Evolutionary conservation across 129 eudicot species (phyloP), one percentile per base, ranked within the genome.

Genomic region (Heracleum sosnowskyi): DNA sequence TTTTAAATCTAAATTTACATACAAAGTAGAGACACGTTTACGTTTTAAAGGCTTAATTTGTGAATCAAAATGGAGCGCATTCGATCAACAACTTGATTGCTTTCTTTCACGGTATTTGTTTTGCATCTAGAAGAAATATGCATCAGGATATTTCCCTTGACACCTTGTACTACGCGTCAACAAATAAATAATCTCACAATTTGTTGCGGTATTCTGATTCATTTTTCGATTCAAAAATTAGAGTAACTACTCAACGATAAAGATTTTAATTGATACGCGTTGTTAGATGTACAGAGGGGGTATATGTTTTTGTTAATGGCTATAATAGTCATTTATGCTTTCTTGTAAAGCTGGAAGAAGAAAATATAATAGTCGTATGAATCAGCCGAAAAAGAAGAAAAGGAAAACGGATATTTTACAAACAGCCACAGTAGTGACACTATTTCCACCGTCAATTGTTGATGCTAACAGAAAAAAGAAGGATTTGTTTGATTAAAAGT

Each of bases 21-120:
- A 55, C 12, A n/a, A 60, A 60, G 68, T n/a, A n/a, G 68, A 60
- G 68, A 60, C 68, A 26, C 68, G 68, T 60, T 11, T 60, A n/a
- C 68, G n/a, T 60, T 34, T 60, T 60, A 0, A 26, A 57, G 1
- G 33, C 68, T 60, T 60, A 4, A 60, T 60, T 60, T 57, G 66
- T n/a, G 5, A 26, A 60, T 55, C 31, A 20, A 6, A 22, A 55
- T 55, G 29, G 10, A 9, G 68, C n/a, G 68, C 68, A 26, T 60
- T 60, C n/a, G n/a, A n/a, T n/a, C 33, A 10, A 57, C 68, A n/a
- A n/a, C 12, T 60, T 60, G 33, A 26, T 60, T 26, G 33, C 17
- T 60, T 60, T 60, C 17, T 60, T 60, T 60, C 68, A 60, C 68
- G 68, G 33, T 60, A 10, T 26, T 2, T n/a, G 10, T n/a, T 60